Evolutionary conservation across 257 asterid species (phyloP).

Genomic region (Ballota nigra): DNA sequence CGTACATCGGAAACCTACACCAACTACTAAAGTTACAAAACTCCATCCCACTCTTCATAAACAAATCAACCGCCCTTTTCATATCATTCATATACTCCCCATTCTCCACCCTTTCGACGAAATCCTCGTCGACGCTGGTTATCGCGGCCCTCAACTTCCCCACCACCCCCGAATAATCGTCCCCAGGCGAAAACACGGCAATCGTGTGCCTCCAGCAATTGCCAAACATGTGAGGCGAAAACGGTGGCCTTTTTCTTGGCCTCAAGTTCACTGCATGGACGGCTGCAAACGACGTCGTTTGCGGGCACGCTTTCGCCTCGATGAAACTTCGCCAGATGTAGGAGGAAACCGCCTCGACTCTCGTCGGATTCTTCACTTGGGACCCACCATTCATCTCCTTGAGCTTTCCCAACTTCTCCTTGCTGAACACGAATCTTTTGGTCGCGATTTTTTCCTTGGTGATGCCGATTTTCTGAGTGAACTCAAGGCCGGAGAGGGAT

Average conservation of each 20-base stretch:
- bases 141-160: constrained; percentile 15
- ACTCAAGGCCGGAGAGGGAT: background rate
- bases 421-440: constrained; percentile 6
- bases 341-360: constrained; percentile 12
- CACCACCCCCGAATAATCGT: background rate
- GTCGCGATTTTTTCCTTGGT: background rate
- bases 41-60: background rate
- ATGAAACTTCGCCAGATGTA: constrained; percentile 15
- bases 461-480: background rate
- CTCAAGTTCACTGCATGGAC: constrained; percentile 20
- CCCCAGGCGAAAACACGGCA: background rate
- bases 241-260: constrained; percentile 5
- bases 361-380: background rate
- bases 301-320: background rate
- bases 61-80: background rate
- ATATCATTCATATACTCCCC: constrained; percentile 12
- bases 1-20: constrained; percentile 41
- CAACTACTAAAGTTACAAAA: constrained; percentile 35
- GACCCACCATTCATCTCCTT: background rate
- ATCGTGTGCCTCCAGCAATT: constrained; percentile 8
- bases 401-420: background rate
- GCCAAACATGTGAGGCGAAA: background rate
- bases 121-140: background rate
- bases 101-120: background rate
- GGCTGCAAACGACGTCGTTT: constrained; percentile 6